These are phyloP conservation scores for Isatis lusitanica DNA, from an alignment of 441 rosid genomes.

Conservation along the genomic window DNA sequence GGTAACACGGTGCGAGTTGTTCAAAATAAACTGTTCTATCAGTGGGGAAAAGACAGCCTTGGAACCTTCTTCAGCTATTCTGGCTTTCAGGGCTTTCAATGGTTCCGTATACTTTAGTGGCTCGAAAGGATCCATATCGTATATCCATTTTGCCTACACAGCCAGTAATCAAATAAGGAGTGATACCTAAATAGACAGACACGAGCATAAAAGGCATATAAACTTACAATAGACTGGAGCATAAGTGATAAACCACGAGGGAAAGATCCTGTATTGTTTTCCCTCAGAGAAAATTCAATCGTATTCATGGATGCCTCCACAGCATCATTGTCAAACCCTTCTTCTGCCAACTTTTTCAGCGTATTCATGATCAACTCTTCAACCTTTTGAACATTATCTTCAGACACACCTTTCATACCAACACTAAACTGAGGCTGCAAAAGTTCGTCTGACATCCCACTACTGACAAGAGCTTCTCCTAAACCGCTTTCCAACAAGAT, in stretches of 20 bases:
- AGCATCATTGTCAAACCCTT: slow-evolving; percentile 89
- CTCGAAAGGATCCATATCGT: slow-evolving; percentile 93
- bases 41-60: slow-evolving; percentile 92
- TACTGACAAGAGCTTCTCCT: slow-evolving; percentile 90
- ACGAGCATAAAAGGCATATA: neutral
- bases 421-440: slow-evolving; percentile 94
- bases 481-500: slow-evolving; percentile 90
- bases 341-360: slow-evolving; percentile 70
- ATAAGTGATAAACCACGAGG: slow-evolving; percentile 95
- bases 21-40: slow-evolving; percentile 80
- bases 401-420: slow-evolving; percentile 84
- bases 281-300: slow-evolving; percentile 93
- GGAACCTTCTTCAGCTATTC: slow-evolving; percentile 83
- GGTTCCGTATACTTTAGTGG: slow-evolving; percentile 91
- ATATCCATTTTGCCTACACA: slow-evolving; percentile 89
- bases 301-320: slow-evolving; percentile 99
- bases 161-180: slow-evolving; percentile 26
- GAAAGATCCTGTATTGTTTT: slow-evolving; percentile 93
- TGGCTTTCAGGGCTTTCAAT: slow-evolving; percentile 64
- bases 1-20: slow-evolving; percentile 81
- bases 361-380: slow-evolving; percentile 77
- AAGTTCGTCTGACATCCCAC: slow-evolving; percentile 91
- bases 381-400: slow-evolving; percentile 74
- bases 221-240: slow-evolving; percentile 82
- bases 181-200: neutral